Evolutionary conservation across 495 filamentous ascomycete genomes (phyloP).

Genomic region (Durotheca rogersii): DNA sequence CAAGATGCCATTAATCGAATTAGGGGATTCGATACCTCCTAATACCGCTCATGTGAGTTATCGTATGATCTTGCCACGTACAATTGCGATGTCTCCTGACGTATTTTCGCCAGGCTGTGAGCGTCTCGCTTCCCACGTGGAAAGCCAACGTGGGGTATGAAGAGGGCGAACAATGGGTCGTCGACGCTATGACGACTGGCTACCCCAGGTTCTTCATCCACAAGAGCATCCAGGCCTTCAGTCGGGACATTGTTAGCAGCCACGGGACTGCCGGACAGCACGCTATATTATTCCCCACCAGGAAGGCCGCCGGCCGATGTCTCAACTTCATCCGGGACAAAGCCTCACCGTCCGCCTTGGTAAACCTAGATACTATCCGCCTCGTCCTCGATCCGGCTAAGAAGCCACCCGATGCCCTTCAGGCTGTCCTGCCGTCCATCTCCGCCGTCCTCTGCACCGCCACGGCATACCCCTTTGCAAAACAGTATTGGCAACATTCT

Average conservation of each 20-base stretch:
- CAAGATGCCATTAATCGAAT: slow-evolving; percentile 42
- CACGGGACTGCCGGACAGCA: slow-evolving; percentile 62
- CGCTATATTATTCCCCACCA: slow-evolving; percentile 80
- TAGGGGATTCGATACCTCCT: slow-evolving; percentile 61
- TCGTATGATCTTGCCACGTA: not conserved
- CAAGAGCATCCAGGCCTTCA: slow-evolving; percentile 74
- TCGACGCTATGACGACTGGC: slow-evolving; percentile 81
- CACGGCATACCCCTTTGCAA: slow-evolving; percentile 66
- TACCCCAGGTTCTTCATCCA: slow-evolving; percentile 99
- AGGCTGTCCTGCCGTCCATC: slow-evolving; percentile 49
- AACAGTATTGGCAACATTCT: slow-evolving; percentile 93
- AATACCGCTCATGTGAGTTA: slow-evolving; percentile 61
- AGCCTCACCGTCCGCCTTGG: slow-evolving; percentile 47
- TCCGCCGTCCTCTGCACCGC: slow-evolving; percentile 72
- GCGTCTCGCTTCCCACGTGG: slow-evolving; percentile 96
- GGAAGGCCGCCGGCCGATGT: slow-evolving; percentile 65
- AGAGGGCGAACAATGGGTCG: slow-evolving; percentile 83
- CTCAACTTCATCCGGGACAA: slow-evolving; percentile 66
- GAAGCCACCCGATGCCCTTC: slow-evolving; percentile 49
- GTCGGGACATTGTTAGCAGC: slow-evolving; percentile 61
- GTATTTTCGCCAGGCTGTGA: slow-evolving; percentile 69
- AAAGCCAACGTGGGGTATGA: slow-evolving; percentile 86
- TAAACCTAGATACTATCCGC: slow-evolving; percentile 63
- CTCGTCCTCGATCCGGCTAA: slow-evolving; percentile 58
- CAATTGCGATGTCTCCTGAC: not conserved